A percentile compares a stretch with the other conserved stretches of the same genome.
phyloP scores from a whole-genome alignment of 768 basidiomycete species.

The Antrodiella citrinella region DNA sequence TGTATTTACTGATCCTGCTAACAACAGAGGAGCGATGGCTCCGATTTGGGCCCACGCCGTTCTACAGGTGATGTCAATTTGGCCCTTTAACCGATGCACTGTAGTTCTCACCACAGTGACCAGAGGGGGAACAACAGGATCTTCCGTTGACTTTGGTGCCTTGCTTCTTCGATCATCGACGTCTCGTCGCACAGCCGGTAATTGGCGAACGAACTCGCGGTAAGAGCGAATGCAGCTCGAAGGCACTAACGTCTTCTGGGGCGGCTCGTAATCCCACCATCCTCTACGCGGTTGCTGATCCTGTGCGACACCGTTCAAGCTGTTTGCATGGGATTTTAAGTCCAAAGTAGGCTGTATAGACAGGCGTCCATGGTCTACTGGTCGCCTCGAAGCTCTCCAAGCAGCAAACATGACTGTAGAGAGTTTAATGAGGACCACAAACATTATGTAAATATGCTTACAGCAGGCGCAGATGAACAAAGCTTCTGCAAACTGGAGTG shows the following conservation, averaged over 20 bases:
- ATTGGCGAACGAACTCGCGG: too few relatives aligned
- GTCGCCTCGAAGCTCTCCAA: slow-evolving; percentile 36
- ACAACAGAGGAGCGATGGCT: slow-evolving; percentile 22
- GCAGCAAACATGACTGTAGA: slow-evolving; percentile 52
- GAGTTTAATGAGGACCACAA: too few relatives aligned
- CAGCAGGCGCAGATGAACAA: slow-evolving; percentile 56
- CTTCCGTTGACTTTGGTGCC: not conserved
- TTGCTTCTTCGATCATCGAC: too few relatives aligned
- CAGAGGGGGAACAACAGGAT: not conserved
- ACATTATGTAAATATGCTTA: slow-evolving; percentile 27
- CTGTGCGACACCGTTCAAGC: not conserved
- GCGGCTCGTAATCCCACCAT: slow-evolving; percentile 51
- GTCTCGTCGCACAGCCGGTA: too few relatives aligned
- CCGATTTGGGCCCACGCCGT: slow-evolving; percentile 11
- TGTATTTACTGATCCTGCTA: slow-evolving; percentile 38
- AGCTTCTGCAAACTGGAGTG: slow-evolving; percentile 44
- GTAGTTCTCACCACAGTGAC: not conserved
- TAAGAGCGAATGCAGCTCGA: too few relatives aligned
- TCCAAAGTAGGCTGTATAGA: slow-evolving; percentile 27
- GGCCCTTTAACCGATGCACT: not conserved
- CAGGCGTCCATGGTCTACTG: slow-evolving; percentile 46
- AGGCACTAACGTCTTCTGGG: too few relatives aligned
- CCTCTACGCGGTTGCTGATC: slow-evolving; percentile 22
- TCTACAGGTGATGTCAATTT: not conserved
- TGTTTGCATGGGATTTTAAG: slow-evolving; percentile 1